Conservation (phyloP, 805 yeast genomes). For the Lachancea kluyveri region DNA sequence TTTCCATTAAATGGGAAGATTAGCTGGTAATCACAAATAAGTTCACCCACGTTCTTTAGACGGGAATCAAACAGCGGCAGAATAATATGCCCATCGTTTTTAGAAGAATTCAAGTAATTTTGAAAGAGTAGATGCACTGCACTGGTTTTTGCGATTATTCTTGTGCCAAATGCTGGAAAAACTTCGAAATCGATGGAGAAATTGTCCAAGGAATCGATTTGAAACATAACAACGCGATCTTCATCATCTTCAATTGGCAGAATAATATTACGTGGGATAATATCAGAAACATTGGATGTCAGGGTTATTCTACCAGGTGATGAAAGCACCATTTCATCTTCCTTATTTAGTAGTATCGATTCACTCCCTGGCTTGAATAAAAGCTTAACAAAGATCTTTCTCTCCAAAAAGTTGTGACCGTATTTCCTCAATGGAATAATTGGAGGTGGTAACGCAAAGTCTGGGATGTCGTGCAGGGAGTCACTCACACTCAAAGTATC, state of each 20-base stretch:
- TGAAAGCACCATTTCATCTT: conserved; percentile 35
- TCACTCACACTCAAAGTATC: conserved; percentile 8
- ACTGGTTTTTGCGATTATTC: conserved; percentile 83
- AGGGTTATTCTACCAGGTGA: conserved; percentile 81
- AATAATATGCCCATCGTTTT: conserved; percentile 31
- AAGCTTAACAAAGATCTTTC: conserved; percentile 77
- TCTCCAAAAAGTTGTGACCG: conserved; percentile 93
- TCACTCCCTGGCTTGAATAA: conserved; percentile 48
- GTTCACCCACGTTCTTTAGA: conserved; percentile 73
- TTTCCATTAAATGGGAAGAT: conserved; percentile 84
- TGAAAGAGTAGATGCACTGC: conserved; percentile 51
- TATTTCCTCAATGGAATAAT: conserved; percentile 88
- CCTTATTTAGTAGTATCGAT: conserved; percentile 40
- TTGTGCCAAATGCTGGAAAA: conserved; percentile 91
- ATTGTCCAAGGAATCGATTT: conserved; percentile 68
- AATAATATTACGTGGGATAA: conserved; percentile 81
- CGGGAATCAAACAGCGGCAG: conserved; percentile 80
- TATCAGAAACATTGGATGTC: conserved; percentile 67
- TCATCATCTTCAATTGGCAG: conserved; percentile 62
- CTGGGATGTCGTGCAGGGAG: conserved; percentile 69
- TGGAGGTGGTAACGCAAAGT: conserved; percentile 90
- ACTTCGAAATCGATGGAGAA: conserved; percentile 82
- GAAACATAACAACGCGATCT: conserved; percentile 67
- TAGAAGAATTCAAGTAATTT: conserved; percentile 34
- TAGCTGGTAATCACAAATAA: conserved; percentile 71